Evolutionary conservation across 2,329 filamentous ascomycete genomes (phyloP).

Genomic region (Thelonectria blattea): DNA sequence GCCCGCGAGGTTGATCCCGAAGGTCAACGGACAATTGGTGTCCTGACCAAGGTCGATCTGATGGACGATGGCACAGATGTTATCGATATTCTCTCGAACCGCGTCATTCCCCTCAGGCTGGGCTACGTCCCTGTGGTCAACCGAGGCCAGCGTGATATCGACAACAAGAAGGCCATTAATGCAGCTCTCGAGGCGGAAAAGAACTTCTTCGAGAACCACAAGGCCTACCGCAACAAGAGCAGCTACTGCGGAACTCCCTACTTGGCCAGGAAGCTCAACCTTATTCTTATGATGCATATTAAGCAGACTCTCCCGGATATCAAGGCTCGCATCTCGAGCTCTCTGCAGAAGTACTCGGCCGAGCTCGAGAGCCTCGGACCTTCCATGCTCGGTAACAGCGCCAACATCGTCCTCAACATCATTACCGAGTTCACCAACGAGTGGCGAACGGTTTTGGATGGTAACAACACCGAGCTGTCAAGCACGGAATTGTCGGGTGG

Average conservation of each 20-base stretch:
- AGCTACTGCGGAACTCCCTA: slow-evolving; percentile 99
- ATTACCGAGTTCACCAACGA: slow-evolving; percentile 99
- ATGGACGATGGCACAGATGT: slow-evolving; percentile 99
- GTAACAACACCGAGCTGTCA: slow-evolving; percentile 95
- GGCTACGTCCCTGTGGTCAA: slow-evolving; percentile 99
- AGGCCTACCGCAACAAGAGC: slow-evolving; percentile 97
- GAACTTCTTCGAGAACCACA: slow-evolving; percentile 98
- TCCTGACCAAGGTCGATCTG: slow-evolving; percentile 96
- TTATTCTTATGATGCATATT: slow-evolving; percentile 99
- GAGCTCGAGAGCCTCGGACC: slow-evolving; percentile 87
- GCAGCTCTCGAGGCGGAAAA: slow-evolving; percentile 92
- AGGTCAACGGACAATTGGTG: slow-evolving; percentile 96
- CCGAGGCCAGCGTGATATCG: slow-evolving; percentile 95
- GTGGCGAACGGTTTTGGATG: slow-evolving; percentile 93
- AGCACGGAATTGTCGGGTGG: slow-evolving; percentile 94
- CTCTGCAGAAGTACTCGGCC: slow-evolving; percentile 85
- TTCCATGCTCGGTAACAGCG: slow-evolving; percentile 93
- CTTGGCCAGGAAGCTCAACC: slow-evolving; percentile 92
- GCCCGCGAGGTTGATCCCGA: slow-evolving; percentile 97
- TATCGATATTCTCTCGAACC: slow-evolving; percentile 95
- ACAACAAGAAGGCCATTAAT: slow-evolving; percentile 95
- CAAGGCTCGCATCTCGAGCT: slow-evolving; percentile 94
- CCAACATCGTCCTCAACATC: slow-evolving; percentile 96
- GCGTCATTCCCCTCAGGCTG: slow-evolving; percentile 92
- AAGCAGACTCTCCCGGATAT: slow-evolving; percentile 99